Evolutionary conservation across 2,329 filamentous ascomycete genomes (phyloP).

Genomic region (Drechslera avenae): DNA sequence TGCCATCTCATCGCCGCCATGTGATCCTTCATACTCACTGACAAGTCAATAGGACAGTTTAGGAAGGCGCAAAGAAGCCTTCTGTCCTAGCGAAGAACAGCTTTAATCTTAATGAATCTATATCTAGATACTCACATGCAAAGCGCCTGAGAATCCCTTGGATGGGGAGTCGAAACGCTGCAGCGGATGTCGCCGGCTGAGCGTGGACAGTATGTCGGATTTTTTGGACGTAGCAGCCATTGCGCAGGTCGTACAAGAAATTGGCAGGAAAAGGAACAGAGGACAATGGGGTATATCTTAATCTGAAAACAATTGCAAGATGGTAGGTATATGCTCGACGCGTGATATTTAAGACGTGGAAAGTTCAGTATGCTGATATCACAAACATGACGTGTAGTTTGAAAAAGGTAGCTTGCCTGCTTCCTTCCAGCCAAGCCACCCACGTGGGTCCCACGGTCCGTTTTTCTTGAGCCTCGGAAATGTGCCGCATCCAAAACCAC

Average conservation of each 20-base stretch:
- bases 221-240: constrained; percentile 9
- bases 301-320: background rate
- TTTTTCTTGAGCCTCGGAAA: constrained; percentile 17
- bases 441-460: constrained; percentile 17
- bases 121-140: constrained; percentile 56
- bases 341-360: too few relatives aligned
- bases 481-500: constrained; percentile 3
- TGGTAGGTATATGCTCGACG: background rate
- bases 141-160: constrained; percentile 63
- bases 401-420: constrained; percentile 1
- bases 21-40: too few relatives aligned
- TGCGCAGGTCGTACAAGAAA: background rate
- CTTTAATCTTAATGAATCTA: too few relatives aligned
- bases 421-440: constrained; percentile 9
- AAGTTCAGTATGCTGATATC: background rate
- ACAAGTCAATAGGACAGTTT: too few relatives aligned
- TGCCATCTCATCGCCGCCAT: background rate
- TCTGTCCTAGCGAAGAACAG: too few relatives aligned
- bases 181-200: constrained; percentile 60
- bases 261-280: background rate
- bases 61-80: too few relatives aligned
- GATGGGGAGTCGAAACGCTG: constrained; percentile 71
- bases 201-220: constrained; percentile 19
- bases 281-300: too few relatives aligned
- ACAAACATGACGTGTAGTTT: constrained; percentile 16